Base-by-base conservation (phyloP, 805 yeast species). In the Ogataea henricii region DNA sequence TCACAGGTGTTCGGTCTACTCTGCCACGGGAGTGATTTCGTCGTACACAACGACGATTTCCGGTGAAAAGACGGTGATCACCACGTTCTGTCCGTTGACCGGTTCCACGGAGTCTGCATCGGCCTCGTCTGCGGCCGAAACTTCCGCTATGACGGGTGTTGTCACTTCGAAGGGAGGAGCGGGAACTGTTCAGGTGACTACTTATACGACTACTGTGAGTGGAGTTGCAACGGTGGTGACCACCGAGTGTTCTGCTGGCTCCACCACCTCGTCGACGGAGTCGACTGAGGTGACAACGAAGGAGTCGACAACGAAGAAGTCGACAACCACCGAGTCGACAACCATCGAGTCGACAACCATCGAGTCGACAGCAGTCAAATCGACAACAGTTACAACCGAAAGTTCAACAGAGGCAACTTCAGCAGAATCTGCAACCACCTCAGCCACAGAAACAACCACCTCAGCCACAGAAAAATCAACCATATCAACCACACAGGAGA, bases 31-130 rank as follows among this genome's bases (percentile, higher is more conserved):
- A 20, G 43, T 52, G 34, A 47, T 54, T 20, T 27, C 30, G 30
- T 53, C 57, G 10, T 60, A 60, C 51, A 51, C 57, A 14, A 53
- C 56, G 1, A 48, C 51, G 7, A 42, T 56, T 39, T 46, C 52
- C 4, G 59, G 56, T 20, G 26, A 13, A 8, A 44, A 45, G 5
- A 52, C 61, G 4, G 43, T 43, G 7, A 33, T 46, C 27, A 29
- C 52, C 14, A 23, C 48, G 1, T 30, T 46, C 25, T 40, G 52
- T 14, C 43, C 52, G 6, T 40, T 54, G 21, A 38, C 51, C 7
- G 34, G 43, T 17, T 40, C 42, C 27, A 40, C 48, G 21, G 21
- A 17, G 13, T 22, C 45, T 16, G 40, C 47, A 23, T 43, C 50
- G 16, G n/a, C 16, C 22, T 26, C 43, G 13, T 35, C 45, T 14